These are phyloP conservation scores for Metschnikowia chrysomelidarum DNA, from an alignment of 805 yeast genomes.

Conservation along the genomic window DNA sequence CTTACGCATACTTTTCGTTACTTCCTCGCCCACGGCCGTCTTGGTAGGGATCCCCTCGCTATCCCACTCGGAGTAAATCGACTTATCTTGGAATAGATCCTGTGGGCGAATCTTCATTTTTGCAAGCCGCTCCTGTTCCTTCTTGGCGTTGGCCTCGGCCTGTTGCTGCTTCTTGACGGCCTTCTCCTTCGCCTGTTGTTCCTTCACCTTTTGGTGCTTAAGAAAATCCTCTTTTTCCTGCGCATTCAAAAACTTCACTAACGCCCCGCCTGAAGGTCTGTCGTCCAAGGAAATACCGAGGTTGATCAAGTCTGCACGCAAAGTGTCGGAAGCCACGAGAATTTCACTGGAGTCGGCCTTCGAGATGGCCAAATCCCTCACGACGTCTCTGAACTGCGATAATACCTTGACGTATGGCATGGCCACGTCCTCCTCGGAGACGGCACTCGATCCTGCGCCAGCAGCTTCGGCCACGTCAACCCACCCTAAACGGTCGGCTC, in stretches of 20 bases:
- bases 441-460: constrained; percentile 17
- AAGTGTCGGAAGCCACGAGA: constrained; percentile 66
- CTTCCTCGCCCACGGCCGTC: constrained; percentile 73
- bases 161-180: constrained; percentile 57
- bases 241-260: constrained; percentile 74
- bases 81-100: constrained; percentile 66
- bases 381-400: constrained; percentile 76
- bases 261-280: constrained; percentile 75
- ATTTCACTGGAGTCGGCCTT: constrained; percentile 51
- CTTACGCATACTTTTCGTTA: constrained; percentile 82
- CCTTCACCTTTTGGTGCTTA: constrained; percentile 50
- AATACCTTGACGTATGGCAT: constrained; percentile 79
- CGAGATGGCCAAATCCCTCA: constrained; percentile 70
- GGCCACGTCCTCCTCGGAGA: constrained; percentile 58
- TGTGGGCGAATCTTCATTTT: constrained; percentile 69
- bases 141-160: constrained; percentile 50
- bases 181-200: constrained; percentile 54
- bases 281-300: constrained; percentile 88
- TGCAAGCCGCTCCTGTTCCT: constrained; percentile 59
- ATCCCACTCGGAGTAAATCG: constrained; percentile 72
- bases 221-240: constrained; percentile 68
- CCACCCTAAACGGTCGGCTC: constrained; percentile 84
- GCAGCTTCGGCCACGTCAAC: constrained; percentile 32
- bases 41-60: constrained; percentile 79
- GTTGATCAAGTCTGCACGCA: constrained; percentile 69